phyloP scores from a whole-genome alignment of 495 filamentous ascomycete genomes.

The Halenospora varia region DNA sequence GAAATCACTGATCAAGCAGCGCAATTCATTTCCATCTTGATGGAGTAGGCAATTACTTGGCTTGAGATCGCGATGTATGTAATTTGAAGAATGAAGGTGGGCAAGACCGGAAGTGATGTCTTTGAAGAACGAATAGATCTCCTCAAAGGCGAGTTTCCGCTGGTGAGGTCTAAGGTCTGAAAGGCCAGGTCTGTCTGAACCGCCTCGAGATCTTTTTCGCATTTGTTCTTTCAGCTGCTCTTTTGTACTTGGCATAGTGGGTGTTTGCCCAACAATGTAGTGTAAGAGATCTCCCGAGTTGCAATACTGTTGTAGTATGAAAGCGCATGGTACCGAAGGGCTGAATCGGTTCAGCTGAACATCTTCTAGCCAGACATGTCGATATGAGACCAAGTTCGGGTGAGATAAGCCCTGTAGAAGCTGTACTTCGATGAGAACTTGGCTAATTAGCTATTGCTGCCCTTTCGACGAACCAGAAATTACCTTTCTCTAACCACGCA shows the following conservation, averaged over 20 bases:
- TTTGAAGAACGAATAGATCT: conserved; percentile 95
- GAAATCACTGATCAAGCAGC: conserved; percentile 92
- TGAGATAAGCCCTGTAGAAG: conserved; percentile 87
- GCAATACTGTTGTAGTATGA: conserved; percentile 97
- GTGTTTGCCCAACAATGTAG: conserved; percentile 69
- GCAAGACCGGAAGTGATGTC: conserved; percentile 90
- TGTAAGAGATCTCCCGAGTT: conserved; percentile 89
- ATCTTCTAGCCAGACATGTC: conserved; percentile 95
- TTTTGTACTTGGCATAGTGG: conserved; percentile 51
- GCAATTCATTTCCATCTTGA: conserved; percentile 59
- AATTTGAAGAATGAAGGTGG: conserved; percentile 87
- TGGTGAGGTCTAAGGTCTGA: conserved; percentile 38
- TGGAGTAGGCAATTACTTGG: conserved; percentile 89
- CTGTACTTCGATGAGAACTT: conserved; percentile 82
- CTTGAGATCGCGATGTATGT: conserved; percentile 95
- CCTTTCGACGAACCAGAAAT: background rate
- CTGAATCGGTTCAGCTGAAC: conserved; percentile 78
- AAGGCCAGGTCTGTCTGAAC: conserved; percentile 45
- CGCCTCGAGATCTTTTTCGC: conserved; percentile 53
- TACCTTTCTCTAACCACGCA: conserved; percentile 84
- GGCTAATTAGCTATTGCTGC: background rate
- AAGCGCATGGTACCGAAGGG: conserved; percentile 89
- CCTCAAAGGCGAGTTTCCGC: conserved; percentile 73
- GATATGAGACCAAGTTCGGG: conserved; percentile 94
- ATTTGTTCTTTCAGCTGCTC: conserved; percentile 85